A percentile compares a stretch with the other conserved stretches of the same genome.
Conservation (phyloP, 106 monocot genomes). For the Allium cepa region DNA sequence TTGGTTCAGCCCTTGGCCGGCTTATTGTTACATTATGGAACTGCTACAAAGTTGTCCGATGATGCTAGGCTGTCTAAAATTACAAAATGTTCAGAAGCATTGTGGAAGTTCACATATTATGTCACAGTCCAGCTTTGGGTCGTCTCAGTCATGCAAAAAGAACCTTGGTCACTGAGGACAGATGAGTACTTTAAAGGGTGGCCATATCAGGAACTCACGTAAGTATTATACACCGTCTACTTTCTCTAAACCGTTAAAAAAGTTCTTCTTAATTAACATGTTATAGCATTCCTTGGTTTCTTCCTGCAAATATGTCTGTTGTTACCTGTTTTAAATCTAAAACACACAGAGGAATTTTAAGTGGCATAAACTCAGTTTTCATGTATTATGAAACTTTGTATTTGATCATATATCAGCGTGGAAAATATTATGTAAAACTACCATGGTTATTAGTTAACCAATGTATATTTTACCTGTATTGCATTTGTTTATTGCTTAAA, state of each 20-base stretch:
- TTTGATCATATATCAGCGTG: too few species aligned
- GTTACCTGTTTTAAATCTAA: neutral
- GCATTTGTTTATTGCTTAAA: too few species aligned
- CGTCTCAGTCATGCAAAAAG: constrained; percentile 42
- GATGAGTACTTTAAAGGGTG: constrained; percentile 70
- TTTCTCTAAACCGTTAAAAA: too few species aligned
- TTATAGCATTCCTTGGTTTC: neutral
- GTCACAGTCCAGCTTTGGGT: constrained; percentile 48
- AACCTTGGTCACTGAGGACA: constrained; percentile 61
- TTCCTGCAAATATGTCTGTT: neutral
- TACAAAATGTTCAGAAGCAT: constrained; percentile 65
- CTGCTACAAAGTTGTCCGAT: constrained; percentile 22
- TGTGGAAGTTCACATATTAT: constrained; percentile 91
- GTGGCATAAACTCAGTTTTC: neutral
- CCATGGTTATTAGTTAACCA: too few species aligned
- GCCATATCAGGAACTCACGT: constrained; percentile 79
- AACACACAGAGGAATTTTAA: neutral
- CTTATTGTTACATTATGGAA: constrained; percentile 21
- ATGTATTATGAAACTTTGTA: too few species aligned
- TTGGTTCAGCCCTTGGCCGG: constrained; percentile 36
- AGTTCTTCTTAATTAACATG: neutral
- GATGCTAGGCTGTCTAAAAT: constrained; percentile 48
- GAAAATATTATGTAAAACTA: too few species aligned
- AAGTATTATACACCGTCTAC: constrained; percentile 10
- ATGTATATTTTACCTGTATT: too few species aligned